Base-by-base conservation (phyloP, 495 filamentous ascomycete species). In the Talaromyces ruber region DNA sequence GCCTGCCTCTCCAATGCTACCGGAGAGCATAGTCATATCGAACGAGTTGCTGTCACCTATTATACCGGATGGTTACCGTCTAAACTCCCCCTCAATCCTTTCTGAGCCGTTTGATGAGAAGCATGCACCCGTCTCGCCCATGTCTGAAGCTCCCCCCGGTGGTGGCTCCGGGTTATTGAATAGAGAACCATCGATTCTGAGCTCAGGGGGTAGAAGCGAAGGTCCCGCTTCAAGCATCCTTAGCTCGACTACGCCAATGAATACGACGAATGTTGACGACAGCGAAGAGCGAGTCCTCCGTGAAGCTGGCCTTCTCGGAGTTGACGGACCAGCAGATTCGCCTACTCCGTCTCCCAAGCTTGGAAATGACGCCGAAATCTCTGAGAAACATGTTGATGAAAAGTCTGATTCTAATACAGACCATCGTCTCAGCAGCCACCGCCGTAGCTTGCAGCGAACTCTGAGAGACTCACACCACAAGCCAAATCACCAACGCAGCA, bases 401-500 rank as follows among this genome's bases (percentile, higher is more conserved):
- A 63, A 67, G n/a, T 67, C 69, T 6, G 79, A 78, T 1, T 62
- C 67, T 3, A 65, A 67, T 14, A 69, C 69, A 21, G 76, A 78
- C 14, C 64, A 70, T 47, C 65, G 82, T 85, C 51, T 80, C 70
- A 72, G 74, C 71, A 66, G 92, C 60, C 86, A 88, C 34, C 88
- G 94, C 16, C 90, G 91, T 60, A 95, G 93, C 73, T 79, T 98
- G n/a, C 93, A 97, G 66, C 87, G 92, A 51, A 96, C 92, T n/a
- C 81, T 98, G 8, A 85, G 94, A 59, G 93, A 97, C 62, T 82
- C 88, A 9, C 88, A 93, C 64, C 74, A 84, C 51, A 73, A 79
- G 39, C 71, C 87, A 14, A 87, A 90, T 66, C 79, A 87, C 34
- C 82, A 84, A 66, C 83, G 88, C 9, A 86, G 87, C 67, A 86